A percentile compares a stretch with the other conserved stretches of the same genome.
These are phyloP conservation scores for Triticum aestivum DNA, from an alignment of 176 grass and related monocot species.

Conservation along the genomic window DNA sequence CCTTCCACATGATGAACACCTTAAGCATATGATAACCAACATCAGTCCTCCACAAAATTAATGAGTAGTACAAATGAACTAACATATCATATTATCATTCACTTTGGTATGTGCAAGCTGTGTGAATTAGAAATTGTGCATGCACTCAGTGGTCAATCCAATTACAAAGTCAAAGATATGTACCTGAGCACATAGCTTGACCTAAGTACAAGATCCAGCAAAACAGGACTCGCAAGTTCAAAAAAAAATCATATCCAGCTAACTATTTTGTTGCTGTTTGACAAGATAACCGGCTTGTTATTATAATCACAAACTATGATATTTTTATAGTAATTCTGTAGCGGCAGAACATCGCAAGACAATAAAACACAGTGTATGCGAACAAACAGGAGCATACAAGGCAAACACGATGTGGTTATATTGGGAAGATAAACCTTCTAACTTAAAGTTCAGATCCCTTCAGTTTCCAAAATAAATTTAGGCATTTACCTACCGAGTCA, in stretches of 20 bases:
- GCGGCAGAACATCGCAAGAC: background rate
- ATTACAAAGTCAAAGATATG: background rate
- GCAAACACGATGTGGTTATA: background rate
- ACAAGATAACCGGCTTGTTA: constrained; percentile 3
- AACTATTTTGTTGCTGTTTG: constrained; percentile 1
- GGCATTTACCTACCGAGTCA: constrained; percentile 63
- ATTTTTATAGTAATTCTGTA: background rate
- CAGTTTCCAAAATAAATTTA: background rate
- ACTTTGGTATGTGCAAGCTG: background rate
- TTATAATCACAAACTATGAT: background rate
- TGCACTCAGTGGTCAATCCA: constrained; percentile 6
- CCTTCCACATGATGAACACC: constrained; percentile 87
- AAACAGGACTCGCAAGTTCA: constrained; percentile 8
- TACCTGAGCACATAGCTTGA: background rate
- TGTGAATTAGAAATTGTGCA: constrained; percentile 19
- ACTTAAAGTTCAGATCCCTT: background rate
- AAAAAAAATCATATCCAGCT: background rate
- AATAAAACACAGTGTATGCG: background rate
- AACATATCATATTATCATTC: background rate
- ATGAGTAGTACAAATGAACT: constrained; percentile 3
- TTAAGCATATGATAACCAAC: constrained; percentile 40
- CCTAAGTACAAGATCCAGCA: constrained; percentile 19
- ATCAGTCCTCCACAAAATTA: constrained; percentile 32
- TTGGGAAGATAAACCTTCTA: background rate
- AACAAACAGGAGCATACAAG: background rate